A percentile compares a stretch with the other conserved stretches of the same genome.
phyloP scores from a whole-genome alignment of 2,329 filamentous ascomycete species.

The Xylaria sp. region DNA sequence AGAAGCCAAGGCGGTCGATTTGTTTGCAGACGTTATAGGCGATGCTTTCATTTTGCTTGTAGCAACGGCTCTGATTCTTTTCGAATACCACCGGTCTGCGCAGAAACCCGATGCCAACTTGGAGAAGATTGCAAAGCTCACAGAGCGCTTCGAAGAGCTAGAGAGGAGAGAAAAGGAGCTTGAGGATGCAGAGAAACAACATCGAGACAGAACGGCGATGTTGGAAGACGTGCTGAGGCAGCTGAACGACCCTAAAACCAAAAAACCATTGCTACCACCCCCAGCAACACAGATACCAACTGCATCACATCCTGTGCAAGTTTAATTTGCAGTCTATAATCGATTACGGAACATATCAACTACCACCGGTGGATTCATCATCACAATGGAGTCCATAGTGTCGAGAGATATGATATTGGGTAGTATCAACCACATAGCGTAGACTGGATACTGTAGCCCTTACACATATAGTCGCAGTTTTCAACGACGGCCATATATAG shows the following conservation, averaged over 20 bases:
- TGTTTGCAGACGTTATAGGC: slow-evolving; percentile 73
- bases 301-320: slow-evolving; percentile 39
- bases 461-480: neutral
- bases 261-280: slow-evolving; percentile 61
- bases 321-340: slow-evolving; percentile 11
- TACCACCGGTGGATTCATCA: neutral
- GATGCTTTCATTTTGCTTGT: slow-evolving; percentile 71
- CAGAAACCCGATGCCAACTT: slow-evolving; percentile 69
- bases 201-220: slow-evolving; percentile 58
- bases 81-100: slow-evolving; percentile 69
- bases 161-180: slow-evolving; percentile 62
- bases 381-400: neutral
- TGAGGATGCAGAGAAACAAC: slow-evolving; percentile 58
- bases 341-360: neutral
- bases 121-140: slow-evolving; percentile 63
- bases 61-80: slow-evolving; percentile 66
- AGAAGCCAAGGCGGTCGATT: slow-evolving; percentile 71
- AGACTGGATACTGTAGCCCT: neutral
- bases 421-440: neutral
- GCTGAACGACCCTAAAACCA: slow-evolving; percentile 66
- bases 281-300: slow-evolving; percentile 42
- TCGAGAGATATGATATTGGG: neutral
- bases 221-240: slow-evolving; percentile 64
- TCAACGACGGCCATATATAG: neutral
- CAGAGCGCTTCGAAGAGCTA: slow-evolving; percentile 60